A percentile compares a stretch with the other conserved stretches of the same genome.
Evolutionary conservation across 1,284 basidiomycete species (phyloP).

Genomic region (Dichomitus squalens): DNA sequence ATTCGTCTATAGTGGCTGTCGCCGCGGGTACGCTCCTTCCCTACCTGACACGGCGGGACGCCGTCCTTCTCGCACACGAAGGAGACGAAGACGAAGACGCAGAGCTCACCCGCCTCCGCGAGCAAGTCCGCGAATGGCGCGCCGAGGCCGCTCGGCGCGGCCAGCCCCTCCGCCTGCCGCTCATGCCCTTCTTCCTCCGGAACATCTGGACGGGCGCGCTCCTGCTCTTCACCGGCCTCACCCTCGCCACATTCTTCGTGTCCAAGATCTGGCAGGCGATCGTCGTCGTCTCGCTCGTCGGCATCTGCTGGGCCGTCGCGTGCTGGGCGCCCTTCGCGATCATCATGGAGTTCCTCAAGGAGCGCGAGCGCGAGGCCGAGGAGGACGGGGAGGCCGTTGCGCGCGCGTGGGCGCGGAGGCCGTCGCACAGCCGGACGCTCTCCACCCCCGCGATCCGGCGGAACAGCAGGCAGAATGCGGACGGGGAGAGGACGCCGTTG

Average conservation of each 20-base stretch:
- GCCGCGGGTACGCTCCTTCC: conserved; percentile 83
- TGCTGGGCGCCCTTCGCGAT: conserved; percentile 93
- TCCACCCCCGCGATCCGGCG: conserved; percentile 43
- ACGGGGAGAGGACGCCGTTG: conserved; percentile 50
- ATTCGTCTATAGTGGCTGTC: conserved; percentile 68
- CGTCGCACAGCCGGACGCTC: conserved; percentile 46
- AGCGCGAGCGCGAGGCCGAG: conserved; percentile 49
- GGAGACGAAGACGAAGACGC: conserved; percentile 74
- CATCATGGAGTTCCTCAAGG: conserved; percentile 94
- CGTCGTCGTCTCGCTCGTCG: conserved; percentile 79
- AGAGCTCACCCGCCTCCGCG: conserved; percentile 67
- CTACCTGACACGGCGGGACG: conserved; percentile 78
- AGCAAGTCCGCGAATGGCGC: conserved; percentile 80
- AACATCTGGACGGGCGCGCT: conserved; percentile 92
- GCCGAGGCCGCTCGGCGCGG: conserved; percentile 77
- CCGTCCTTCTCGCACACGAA: conserved; percentile 68
- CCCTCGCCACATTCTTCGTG: conserved; percentile 85
- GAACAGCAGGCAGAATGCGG: conserved; percentile 13
- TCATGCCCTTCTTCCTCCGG: conserved; percentile 85
- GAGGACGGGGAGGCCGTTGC: conserved; percentile 20
- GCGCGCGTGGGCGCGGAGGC: conserved; percentile 31
- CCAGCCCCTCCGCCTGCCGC: conserved; percentile 72
- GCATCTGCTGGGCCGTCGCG: conserved; percentile 93
- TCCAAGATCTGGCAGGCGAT: conserved; percentile 80
- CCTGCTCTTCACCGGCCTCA: conserved; percentile 76